Evolutionary conservation across 139 green algal genomes (phyloP), one percentile per base, ranked within the genome.

Genomic region (Eudorina sp.): DNA sequence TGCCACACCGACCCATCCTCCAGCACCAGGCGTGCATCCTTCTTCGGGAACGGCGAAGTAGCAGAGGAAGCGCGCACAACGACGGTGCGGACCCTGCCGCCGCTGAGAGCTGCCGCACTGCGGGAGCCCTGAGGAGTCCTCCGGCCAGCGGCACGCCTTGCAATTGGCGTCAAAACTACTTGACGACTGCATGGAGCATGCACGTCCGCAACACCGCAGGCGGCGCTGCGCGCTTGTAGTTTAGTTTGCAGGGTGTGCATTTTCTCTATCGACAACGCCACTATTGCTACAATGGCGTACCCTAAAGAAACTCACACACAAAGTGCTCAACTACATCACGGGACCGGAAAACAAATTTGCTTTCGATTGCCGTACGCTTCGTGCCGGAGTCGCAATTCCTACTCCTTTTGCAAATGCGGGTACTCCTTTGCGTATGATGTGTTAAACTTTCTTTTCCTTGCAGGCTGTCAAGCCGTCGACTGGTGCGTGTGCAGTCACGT

Each of bases 1-100:
- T 92, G 78, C 95, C 96, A 99, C 0, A 99, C 96, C 18, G 93
- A 97, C 48, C 98, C 98, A 85, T 99, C 97, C 90, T 98, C 96
- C 60, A 99, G 90, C 55, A 99, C 98, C 16, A 99, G 93, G 31
- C 96, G 76, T 16, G 89, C 92, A 69, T 97, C 92, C 74, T 92
- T 91, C 80, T 89, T 88, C 72, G 83, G 83, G 53, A 88, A 88
- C 0, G 83, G 83, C 25, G 64, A 81, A 19, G 48, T 31, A 58
- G 36, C 18, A 41, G 51, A 34, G 5, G 64, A 13, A 25, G 81
- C 81, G 64, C 64, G 62, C 19, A 87, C 81, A 8, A 78, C 62
- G 4, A 87, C 62, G 29, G n/a, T 53, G 81, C 46, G 81, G 8
- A 41, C 60, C 81, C 81, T 87, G 64, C 81, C 64, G 81, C 45